Conservation (phyloP, 495 filamentous ascomycete genomes). For the Tuber borchii region DNA sequence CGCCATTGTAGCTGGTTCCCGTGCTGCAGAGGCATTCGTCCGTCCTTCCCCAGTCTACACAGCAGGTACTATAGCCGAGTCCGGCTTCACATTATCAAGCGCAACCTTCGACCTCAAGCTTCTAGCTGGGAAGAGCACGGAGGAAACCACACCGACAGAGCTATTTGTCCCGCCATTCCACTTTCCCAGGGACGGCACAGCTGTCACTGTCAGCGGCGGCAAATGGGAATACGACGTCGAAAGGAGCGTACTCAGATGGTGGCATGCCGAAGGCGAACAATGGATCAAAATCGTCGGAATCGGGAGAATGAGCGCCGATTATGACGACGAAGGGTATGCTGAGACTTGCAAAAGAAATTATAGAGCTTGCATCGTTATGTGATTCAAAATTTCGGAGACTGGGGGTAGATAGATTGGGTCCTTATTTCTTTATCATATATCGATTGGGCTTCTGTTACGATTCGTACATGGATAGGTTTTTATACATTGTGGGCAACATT, state of each 20-base stretch:
- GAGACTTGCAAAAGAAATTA: conserved; percentile 45
- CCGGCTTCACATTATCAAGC: conserved; percentile 71
- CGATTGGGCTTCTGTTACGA: neutral
- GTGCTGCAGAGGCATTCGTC: conserved; percentile 86
- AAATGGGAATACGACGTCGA: conserved; percentile 80
- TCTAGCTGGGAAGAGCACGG: conserved; percentile 49
- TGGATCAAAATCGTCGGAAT: conserved; percentile 69
- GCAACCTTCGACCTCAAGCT: conserved; percentile 66
- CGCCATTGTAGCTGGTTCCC: conserved; percentile 57
- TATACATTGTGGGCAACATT: neutral
- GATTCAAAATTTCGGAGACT: neutral
- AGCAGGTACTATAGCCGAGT: conserved; percentile 59
- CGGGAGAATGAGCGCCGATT: conserved; percentile 56
- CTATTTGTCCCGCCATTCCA: conserved; percentile 89
- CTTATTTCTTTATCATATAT: neutral
- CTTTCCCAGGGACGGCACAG: conserved; percentile 66
- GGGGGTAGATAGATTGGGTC: neutral
- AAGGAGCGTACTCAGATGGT: conserved; percentile 75
- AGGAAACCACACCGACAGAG: conserved; percentile 63
- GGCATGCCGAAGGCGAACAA: conserved; percentile 81
- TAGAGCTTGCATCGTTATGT: conserved; percentile 48
- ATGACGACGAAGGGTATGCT: conserved; percentile 52
- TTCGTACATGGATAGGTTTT: neutral
- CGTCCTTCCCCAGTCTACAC: conserved; percentile 74
- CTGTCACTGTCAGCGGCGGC: conserved; percentile 70